Base-by-base conservation (phyloP, 306 rosid species). In the Echinosophora koreensis region DNA sequence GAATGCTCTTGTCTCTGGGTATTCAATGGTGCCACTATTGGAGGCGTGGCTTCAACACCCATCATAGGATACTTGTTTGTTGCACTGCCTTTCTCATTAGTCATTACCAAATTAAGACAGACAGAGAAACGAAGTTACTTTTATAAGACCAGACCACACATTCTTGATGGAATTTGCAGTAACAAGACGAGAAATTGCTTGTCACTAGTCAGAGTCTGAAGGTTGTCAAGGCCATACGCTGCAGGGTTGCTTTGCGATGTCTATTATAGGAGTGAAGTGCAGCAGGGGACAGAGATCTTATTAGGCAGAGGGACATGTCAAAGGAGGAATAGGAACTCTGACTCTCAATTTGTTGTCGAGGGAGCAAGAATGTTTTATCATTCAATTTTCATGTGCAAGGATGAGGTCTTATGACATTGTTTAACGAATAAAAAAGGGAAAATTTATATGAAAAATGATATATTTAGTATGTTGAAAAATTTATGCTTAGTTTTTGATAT, bases 1-100 rank as follows among this genome's bases (percentile, higher is more conserved):
- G 87, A 89, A 46, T 84, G 80, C 80, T 73, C 84, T 39, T 85
- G 86, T 77, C 79, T 80, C 70, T 78, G 90, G n/a, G 89, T 54
- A 72, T 66, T 71, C 10, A 83, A 64, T 14, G 87, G 91, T 28
- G 82, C 79, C 66, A 81, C 74, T 8, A 5, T 70, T 58, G 96
- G 86, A 30, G 83, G 49, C 32, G 68, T 72, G 16, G 57, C 69
- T 50, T 71, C 86, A 64, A 59, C 64, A 13, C 83, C 76, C 88
- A 82, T 88, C 65, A 35, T 7, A 69, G 17, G 55, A 5, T 32
- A 14, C 50, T 63, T 49, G 52, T 12, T 50, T 28, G 22, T 27
- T 28, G 30, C 70, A 46, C 34, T 8, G 6, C 6, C 65, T 81
- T 66, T 38, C 72, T 74, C 57, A 39, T 70, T 8, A 69, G 16